Percentiles rank a stretch among this genome's conserved stretches.
Conservation (phyloP, 441 rosid genomes). For the Eutrema salsugineum region DNA sequence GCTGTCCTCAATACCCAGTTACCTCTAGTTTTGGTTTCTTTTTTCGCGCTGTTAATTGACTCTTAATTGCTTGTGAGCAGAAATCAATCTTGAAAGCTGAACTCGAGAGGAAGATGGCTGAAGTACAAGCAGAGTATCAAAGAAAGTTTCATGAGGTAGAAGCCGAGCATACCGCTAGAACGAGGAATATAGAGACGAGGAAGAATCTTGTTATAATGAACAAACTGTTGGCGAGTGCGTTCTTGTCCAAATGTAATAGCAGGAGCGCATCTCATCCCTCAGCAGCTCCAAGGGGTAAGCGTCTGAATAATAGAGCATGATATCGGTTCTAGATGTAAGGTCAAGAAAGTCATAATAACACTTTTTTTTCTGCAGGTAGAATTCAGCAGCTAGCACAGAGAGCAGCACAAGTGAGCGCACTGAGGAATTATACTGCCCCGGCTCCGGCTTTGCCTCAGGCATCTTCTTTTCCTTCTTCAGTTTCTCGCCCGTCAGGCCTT, state of each 20-base stretch:
- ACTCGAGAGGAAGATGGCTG: conserved; percentile 54
- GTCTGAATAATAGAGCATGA: background rate
- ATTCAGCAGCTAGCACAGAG: conserved; percentile 48
- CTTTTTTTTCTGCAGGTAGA: conserved; percentile 42
- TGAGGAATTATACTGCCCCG: conserved; percentile 28
- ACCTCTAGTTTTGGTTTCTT: conserved; percentile 8
- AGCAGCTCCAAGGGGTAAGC: conserved; percentile 50
- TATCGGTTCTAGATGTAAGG: conserved; percentile 1
- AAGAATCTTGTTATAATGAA: conserved; percentile 47
- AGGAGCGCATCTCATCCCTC: conserved; percentile 30
- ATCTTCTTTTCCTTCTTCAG: conserved; percentile 16
- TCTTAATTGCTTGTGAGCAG: conserved; percentile 17
- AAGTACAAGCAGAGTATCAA: conserved; percentile 61
- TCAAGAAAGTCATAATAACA: conserved; percentile 1
- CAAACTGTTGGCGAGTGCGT: conserved; percentile 76
- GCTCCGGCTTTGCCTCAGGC: conserved; percentile 12
- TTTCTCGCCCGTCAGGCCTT: conserved; percentile 25
- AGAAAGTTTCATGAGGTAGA: conserved; percentile 49
- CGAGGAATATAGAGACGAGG: conserved; percentile 41
- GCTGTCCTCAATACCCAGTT: conserved; percentile 26
- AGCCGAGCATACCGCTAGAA: conserved; percentile 37
- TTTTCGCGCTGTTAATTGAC: background rate
- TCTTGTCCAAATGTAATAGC: conserved; percentile 60
- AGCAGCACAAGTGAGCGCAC: conserved; percentile 38
- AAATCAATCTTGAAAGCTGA: conserved; percentile 39